phyloP scores from a whole-genome alignment of 306 rosid genomes.

The Canavalia ensiformis region DNA sequence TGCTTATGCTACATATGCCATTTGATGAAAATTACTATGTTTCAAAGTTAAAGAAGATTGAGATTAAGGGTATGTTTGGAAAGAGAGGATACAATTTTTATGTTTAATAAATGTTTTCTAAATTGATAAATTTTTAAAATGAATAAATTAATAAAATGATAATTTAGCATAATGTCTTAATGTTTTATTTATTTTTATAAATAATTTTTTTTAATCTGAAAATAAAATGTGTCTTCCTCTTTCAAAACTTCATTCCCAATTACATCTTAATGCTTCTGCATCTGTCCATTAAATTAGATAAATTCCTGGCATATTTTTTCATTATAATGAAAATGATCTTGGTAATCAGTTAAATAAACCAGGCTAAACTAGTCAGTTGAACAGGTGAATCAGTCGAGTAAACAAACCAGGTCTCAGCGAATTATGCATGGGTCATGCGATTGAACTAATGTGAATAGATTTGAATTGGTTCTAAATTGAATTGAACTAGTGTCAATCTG shows the following conservation, averaged over 20 bases:
- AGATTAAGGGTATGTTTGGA: neutral
- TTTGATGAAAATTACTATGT: too few relatives aligned
- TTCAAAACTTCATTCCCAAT: too few relatives aligned
- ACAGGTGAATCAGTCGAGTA: neutral
- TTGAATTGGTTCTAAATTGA: neutral
- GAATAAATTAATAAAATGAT: too few relatives aligned
- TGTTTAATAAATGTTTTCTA: too few relatives aligned
- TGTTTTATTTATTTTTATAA: too few relatives aligned
- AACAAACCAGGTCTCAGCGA: neutral
- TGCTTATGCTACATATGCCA: neutral
- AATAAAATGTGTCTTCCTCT: too few relatives aligned
- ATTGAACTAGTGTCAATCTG: too few relatives aligned
- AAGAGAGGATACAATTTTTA: too few relatives aligned
- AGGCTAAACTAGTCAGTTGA: neutral
- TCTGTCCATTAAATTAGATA: neutral
- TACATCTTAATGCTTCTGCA: neutral
- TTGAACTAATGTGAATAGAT: too few relatives aligned
- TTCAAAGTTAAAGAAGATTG: neutral
- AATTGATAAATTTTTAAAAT: too few relatives aligned
- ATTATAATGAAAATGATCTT: neutral
- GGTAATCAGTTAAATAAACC: neutral
- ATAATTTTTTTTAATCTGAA: too few relatives aligned
- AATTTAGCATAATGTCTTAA: too few relatives aligned
- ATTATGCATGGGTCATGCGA: neutral
- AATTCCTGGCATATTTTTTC: neutral